A percentile compares a stretch with the other conserved stretches of the same genome.
phyloP scores from a whole-genome alignment of 306 rosid species.

The Trifolium pratense region DNA sequence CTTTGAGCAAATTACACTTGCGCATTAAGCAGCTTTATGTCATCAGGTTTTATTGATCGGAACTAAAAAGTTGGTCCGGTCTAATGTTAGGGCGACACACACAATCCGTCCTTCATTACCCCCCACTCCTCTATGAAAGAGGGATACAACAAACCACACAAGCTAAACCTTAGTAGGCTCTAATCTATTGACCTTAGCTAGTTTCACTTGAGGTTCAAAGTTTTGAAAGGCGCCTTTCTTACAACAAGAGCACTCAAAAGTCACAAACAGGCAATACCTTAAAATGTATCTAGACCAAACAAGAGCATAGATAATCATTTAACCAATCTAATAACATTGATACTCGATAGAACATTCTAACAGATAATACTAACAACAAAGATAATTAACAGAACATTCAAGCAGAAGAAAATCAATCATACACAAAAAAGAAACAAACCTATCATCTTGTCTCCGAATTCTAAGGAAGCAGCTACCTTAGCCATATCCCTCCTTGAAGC shows the following conservation, averaged over 20 bases:
- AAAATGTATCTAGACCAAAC: neutral
- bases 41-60: no score
- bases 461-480: conserved; percentile 63
- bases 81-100: no score
- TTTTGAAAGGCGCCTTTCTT: neutral
- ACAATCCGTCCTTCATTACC: no score
- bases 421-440: conserved; percentile 48
- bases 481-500: conserved; percentile 85
- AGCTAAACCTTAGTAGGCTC: neutral
- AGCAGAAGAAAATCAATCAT: neutral
- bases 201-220: neutral
- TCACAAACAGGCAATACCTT: neutral
- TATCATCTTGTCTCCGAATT: conserved; percentile 61
- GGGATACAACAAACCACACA: neutral
- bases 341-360: neutral
- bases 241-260: neutral
- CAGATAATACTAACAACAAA: neutral
- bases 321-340: neutral
- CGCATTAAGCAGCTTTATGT: neutral
- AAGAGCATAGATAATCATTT: neutral
- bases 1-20: neutral
- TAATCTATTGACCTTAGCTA: neutral
- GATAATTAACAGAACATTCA: neutral
- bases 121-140: no score
- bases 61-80: no score